These are phyloP conservation scores for Paxillus rubicundulus DNA, from an alignment of 768 basidiomycete species.

Conservation along the genomic window DNA sequence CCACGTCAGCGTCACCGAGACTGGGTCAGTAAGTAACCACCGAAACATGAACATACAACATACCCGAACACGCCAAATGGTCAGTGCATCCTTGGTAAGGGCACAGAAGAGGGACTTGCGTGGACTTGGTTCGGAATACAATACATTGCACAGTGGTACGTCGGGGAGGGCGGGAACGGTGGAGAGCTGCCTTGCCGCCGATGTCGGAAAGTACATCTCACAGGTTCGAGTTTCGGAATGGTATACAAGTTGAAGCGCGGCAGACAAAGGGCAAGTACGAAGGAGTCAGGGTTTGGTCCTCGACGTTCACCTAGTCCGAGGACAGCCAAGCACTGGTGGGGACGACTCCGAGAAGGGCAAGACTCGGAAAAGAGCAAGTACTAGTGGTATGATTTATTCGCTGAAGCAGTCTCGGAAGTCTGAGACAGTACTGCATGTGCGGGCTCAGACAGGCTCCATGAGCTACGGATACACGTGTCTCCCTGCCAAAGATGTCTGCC, in stretches of 20 bases:
- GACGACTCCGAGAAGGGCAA: not conserved
- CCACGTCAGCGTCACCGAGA: slow-evolving; percentile 1
- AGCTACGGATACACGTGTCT: not conserved
- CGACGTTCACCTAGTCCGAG: not conserved
- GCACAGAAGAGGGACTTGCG: slow-evolving; percentile 77
- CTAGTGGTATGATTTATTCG: not conserved
- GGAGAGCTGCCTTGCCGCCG: slow-evolving; percentile 70
- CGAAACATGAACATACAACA: slow-evolving; percentile 25
- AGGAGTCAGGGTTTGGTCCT: not conserved
- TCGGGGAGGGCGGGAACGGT: slow-evolving; percentile 69
- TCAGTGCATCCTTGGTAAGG: slow-evolving; percentile 65
- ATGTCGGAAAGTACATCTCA: slow-evolving; percentile 83
- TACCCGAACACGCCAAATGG: slow-evolving; percentile 82
- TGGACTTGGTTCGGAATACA: slow-evolving; percentile 62
- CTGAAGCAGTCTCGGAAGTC: too few relatives aligned
- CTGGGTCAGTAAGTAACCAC: not conserved
- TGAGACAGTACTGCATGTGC: too few relatives aligned
- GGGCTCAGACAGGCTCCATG: too few relatives aligned
- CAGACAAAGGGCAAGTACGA: not conserved
- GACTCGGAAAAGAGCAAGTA: not conserved
- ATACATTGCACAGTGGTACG: slow-evolving; percentile 52
- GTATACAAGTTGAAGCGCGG: not conserved
- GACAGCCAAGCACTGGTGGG: not conserved
- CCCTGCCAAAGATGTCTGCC: slow-evolving; percentile 7
- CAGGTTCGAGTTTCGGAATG: not conserved